phyloP scores from a whole-genome alignment of 1,284 basidiomycete species.

The Trichosporon inkin region DNA sequence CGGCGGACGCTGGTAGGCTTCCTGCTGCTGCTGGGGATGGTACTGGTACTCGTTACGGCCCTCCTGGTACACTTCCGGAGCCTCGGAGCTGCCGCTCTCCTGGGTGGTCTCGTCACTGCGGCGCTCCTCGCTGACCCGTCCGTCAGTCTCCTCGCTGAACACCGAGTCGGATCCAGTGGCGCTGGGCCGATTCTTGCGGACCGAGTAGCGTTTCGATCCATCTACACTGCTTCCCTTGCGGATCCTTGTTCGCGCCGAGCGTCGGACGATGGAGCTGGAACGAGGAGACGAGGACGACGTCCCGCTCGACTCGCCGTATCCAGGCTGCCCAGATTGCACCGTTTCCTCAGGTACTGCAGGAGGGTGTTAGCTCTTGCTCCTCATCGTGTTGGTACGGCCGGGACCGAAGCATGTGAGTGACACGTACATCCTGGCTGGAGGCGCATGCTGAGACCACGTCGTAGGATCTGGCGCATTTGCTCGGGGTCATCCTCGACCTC shows the following conservation, averaged over 20 bases:
- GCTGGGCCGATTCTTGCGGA: conserved; percentile 41
- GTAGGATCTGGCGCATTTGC: conserved; percentile 72
- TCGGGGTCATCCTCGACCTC: conserved; percentile 82
- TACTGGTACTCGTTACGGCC: conserved; percentile 4
- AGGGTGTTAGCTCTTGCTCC: not conserved
- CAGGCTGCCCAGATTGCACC: conserved; percentile 12
- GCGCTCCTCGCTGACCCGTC: conserved; percentile 18
- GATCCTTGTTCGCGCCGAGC: conserved; percentile 90
- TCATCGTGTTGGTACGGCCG: not conserved
- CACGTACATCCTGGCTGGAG: conserved; percentile 59
- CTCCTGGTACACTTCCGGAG: conserved; percentile 23
- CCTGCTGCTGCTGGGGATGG: not conserved
- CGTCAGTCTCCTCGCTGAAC: conserved; percentile 11
- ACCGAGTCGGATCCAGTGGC: conserved; percentile 2
- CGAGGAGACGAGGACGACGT: conserved; percentile 53
- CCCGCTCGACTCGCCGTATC: not conserved
- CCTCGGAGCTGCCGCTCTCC: conserved; percentile 25
- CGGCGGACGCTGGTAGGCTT: not conserved
- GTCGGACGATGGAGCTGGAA: conserved; percentile 79
- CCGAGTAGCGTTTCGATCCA: conserved; percentile 70
- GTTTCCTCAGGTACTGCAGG: conserved; percentile 38
- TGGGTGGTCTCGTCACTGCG: conserved; percentile 24
- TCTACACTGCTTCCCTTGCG: conserved; percentile 78
- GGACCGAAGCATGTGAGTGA: not conserved
- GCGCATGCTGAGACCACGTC: conserved; percentile 84